These are phyloP conservation scores for Termitomyces sp. DNA, from an alignment of 768 basidiomycete species.

Conservation along the genomic window DNA sequence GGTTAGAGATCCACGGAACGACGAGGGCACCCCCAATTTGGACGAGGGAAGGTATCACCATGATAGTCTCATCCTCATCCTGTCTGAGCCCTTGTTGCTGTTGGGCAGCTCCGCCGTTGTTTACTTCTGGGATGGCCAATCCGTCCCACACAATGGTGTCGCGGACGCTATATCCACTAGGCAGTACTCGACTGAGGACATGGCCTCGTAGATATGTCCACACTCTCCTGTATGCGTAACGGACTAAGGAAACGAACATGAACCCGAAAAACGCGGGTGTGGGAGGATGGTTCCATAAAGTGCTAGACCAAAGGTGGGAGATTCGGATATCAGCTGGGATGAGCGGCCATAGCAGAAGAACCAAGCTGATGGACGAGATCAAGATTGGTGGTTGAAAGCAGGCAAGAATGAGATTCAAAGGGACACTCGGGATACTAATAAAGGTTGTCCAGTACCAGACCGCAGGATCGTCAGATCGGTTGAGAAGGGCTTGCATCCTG, in stretches of 20 bases:
- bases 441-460: constrained; percentile 78
- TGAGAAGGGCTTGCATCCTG: constrained; percentile 59
- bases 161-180: constrained; percentile 20
- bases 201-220: constrained; percentile 36
- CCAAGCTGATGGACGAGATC: constrained; percentile 37
- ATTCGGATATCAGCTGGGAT: constrained; percentile 30
- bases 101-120: constrained; percentile 14
- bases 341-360: constrained; percentile 44
- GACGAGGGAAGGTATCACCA: constrained; percentile 60
- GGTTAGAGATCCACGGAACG: constrained; percentile 59
- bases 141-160: constrained; percentile 19
- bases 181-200: constrained; percentile 37
- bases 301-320: constrained; percentile 18
- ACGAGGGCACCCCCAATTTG: constrained; percentile 69
- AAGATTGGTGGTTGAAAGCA: constrained; percentile 40
- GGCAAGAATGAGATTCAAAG: constrained; percentile 62
- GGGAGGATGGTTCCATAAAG: constrained; percentile 45
- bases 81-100: neutral
- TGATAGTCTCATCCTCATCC: constrained; percentile 7
- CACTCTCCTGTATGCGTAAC: constrained; percentile 36
- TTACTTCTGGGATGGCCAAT: constrained; percentile 26
- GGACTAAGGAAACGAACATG: constrained; percentile 43
- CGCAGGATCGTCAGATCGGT: constrained; percentile 63
- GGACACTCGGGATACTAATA: constrained; percentile 63
- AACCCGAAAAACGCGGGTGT: constrained; percentile 53